phyloP scores from a whole-genome alignment of 441 rosid species.

The Mallotus repandus region DNA sequence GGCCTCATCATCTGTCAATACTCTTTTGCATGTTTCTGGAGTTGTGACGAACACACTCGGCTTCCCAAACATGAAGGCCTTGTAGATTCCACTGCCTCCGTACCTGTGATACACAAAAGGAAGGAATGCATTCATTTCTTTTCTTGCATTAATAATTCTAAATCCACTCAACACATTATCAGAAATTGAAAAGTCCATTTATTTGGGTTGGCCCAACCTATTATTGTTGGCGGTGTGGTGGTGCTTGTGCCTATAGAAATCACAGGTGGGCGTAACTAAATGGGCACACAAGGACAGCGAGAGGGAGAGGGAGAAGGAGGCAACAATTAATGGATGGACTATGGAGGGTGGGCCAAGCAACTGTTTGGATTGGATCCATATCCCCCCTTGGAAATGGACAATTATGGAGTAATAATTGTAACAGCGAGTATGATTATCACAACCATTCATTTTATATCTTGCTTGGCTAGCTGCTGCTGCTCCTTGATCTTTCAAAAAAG shows the following conservation, averaged over 20 bases:
- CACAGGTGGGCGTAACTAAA: too few species aligned
- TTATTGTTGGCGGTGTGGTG: too few species aligned
- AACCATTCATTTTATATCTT: conserved; percentile 15
- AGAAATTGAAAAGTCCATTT: background rate
- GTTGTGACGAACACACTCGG: conserved; percentile 74
- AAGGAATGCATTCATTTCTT: conserved; percentile 15
- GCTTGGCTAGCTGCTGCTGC: too few species aligned
- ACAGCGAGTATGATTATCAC: background rate
- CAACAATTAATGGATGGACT: too few species aligned
- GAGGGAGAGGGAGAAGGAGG: too few species aligned
- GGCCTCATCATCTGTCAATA: conserved; percentile 62
- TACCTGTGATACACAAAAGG: conserved; percentile 31
- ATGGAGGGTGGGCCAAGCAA: background rate
- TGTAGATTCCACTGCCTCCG: conserved; percentile 64
- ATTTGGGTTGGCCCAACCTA: background rate
- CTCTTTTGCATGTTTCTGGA: conserved; percentile 63
- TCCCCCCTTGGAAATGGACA: too few species aligned
- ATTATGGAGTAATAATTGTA: background rate
- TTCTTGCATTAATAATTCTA: background rate
- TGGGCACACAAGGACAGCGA: too few species aligned
- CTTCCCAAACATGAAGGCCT: conserved; percentile 78
- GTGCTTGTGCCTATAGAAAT: too few species aligned
- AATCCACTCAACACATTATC: too few species aligned
- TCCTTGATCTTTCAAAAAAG: background rate
- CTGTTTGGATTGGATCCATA: background rate